Evolutionary conservation across 1,284 basidiomycete species (phyloP).

Genomic region (Cryptococcus hybrid): DNA sequence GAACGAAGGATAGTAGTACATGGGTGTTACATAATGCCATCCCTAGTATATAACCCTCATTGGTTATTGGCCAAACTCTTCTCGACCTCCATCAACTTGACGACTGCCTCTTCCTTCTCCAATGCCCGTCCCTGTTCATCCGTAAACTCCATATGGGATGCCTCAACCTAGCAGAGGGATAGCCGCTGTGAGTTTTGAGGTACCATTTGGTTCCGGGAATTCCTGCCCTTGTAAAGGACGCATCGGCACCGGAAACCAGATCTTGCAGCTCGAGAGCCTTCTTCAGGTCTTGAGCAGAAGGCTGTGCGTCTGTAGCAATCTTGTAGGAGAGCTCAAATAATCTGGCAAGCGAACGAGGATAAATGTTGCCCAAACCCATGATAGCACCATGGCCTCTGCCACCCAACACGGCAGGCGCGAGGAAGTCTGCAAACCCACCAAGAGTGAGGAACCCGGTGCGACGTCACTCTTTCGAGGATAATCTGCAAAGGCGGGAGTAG

Average conservation of each 20-base stretch:
- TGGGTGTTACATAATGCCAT: no score
- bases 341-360: conserved; percentile 63
- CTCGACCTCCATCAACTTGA: conserved; percentile 65
- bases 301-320: conserved; percentile 56
- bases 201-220: conserved; percentile 81
- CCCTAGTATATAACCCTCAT: not conserved
- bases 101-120: conserved; percentile 67
- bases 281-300: conserved; percentile 56
- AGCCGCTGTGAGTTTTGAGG: conserved; percentile 66
- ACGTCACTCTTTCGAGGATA: conserved; percentile 58
- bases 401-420: conserved; percentile 64
- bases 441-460: conserved; percentile 64
- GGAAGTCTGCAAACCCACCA: conserved; percentile 74
- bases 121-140: conserved; percentile 59
- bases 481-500: conserved; percentile 58
- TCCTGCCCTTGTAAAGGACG: conserved; percentile 70
- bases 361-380: conserved; percentile 73
- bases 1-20: no score
- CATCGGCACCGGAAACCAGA: conserved; percentile 74
- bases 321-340: conserved; percentile 61
- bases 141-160: conserved; percentile 68
- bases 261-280: conserved; percentile 75
- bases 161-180: conserved; percentile 62
- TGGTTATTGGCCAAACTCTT: conserved; percentile 52
- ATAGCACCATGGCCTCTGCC: conserved; percentile 69